phyloP scores from a whole-genome alignment of 2,329 filamentous ascomycete genomes.

The Coleophoma crateriformis region DNA sequence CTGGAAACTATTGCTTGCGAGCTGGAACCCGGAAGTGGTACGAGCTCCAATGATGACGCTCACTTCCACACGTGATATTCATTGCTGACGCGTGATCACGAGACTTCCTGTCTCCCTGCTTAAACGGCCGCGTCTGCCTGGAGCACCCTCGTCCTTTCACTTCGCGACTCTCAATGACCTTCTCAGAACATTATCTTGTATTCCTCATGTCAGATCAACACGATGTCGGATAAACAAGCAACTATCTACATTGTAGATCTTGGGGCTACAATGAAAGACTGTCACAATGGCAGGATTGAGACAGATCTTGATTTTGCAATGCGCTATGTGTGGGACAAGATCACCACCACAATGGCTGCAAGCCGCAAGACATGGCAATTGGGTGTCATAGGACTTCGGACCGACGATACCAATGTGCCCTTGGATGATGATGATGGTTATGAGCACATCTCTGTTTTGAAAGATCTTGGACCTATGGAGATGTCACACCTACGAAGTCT shows the following conservation, averaged over 20 bases:
- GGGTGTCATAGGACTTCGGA: conserved; percentile 79
- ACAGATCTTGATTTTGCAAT: conserved; percentile 86
- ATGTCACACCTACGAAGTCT: conserved; percentile 67
- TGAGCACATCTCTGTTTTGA: conserved; percentile 74
- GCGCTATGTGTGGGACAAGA: conserved; percentile 93
- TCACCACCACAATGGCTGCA: conserved; percentile 62
- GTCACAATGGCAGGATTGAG: conserved; percentile 63
- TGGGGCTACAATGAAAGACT: conserved; percentile 75
- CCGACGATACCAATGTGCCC: conserved; percentile 68
- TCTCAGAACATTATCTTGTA: too few species aligned
- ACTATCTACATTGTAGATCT: conserved; percentile 90
- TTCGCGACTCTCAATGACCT: background rate
- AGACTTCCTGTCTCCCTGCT: background rate
- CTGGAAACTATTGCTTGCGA: background rate
- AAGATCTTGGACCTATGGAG: conserved; percentile 53
- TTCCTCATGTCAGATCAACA: conserved; percentile 14
- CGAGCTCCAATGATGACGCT: background rate
- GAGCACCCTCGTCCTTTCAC: background rate
- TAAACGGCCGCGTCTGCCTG: conserved; percentile 5
- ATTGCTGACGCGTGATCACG: background rate
- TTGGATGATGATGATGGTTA: conserved; percentile 68
- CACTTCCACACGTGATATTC: background rate
- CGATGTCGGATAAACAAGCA: conserved; percentile 89
- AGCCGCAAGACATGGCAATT: conserved; percentile 69
- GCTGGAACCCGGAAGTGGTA: background rate